Evolutionary conservation across 1,139 yeast genomes (phyloP), one percentile per base, ranked within the genome.

Genomic region (Tardiomyces digboiensis): DNA sequence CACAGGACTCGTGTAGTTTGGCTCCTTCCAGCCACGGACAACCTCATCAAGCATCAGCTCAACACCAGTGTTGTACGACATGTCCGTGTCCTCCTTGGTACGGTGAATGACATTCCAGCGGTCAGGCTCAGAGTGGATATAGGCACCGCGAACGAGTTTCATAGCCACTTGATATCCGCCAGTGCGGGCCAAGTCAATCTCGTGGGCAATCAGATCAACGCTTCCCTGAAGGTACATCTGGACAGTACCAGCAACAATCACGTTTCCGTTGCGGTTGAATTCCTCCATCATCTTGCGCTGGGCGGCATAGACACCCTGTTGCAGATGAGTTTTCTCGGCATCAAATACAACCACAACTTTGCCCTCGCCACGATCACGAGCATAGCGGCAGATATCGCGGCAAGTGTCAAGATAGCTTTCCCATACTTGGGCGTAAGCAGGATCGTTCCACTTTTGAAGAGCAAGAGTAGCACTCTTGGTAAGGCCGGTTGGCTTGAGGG

Each of bases 91-190:
- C 49, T 71, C 74, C 65, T 89, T 88, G 40, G 86, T 76, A 53
- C 72, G 70, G 66, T 82, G 93, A 51, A 91, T 85, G 33, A 86
- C 80, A 13, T 64, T 54, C 44, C 62, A 52, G 58, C 97, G 74
- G 52, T 82, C 71, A 39, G 82, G 76, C 67, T 91, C 97, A 2
- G 95, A 79, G 62, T 89, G 97, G 51, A 89, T 78, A 68, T 91
- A 91, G 7, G 98, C 98, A 51, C 98, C 98, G 63, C 98, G 79
- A n/a, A 91, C 98, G 46, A 91, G 74, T 65, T 91, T 91, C 68
- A 88, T 72, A 19, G 96, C 97, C 49, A 88, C 67, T 59, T 84
- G 76, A 65, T 88, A 89, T 41, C 58, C 60, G 49, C 75, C 73
- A 47, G 74, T 64, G 48, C 66, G 57, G 13, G 97, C 96, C 49